Percentiles rank a stretch among this genome's conserved stretches.
Conservation (phyloP, 352 stramenopile species). For the Globisporangium takayamanum region DNA sequence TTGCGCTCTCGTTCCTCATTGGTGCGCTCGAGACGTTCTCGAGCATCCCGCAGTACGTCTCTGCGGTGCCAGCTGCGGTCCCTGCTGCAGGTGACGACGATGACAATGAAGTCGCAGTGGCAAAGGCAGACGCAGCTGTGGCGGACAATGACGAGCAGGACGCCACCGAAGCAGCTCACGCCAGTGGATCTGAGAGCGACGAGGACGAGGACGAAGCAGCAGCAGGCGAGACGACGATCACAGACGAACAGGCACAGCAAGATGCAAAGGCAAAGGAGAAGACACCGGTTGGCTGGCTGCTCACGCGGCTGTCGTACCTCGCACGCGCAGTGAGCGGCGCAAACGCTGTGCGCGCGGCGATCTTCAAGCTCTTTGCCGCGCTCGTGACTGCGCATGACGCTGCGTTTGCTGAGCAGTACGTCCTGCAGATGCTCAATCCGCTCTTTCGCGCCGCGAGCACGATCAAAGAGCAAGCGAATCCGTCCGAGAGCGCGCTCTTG, state of each 20-base stretch:
- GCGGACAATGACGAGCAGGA: slow-evolving; percentile 10
- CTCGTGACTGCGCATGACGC: slow-evolving; percentile 53
- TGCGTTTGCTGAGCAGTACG: slow-evolving; percentile 41
- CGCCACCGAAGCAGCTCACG: slow-evolving; percentile 8
- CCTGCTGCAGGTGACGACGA: slow-evolving; percentile 8
- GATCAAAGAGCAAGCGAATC: slow-evolving; percentile 42
- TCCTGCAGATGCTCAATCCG: slow-evolving; percentile 83
- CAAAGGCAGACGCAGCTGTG: not conserved
- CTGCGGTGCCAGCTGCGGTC: slow-evolving; percentile 14
- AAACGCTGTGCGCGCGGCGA: slow-evolving; percentile 51
- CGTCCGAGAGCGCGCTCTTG: slow-evolving; percentile 46
- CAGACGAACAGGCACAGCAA: slow-evolving; percentile 31
- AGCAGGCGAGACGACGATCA: slow-evolving; percentile 12
- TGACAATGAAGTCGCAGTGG: slow-evolving; percentile 13
- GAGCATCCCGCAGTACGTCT: slow-evolving; percentile 61
- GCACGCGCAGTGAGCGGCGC: slow-evolving; percentile 44
- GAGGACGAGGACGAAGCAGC: slow-evolving; percentile 22
- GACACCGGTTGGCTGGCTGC: slow-evolving; percentile 74
- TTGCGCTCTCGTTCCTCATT: slow-evolving; percentile 55
- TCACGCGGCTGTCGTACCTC: slow-evolving; percentile 80
- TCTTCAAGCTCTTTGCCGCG: slow-evolving; percentile 86
- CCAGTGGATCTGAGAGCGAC: slow-evolving; percentile 15
- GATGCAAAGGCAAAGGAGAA: slow-evolving; percentile 44
- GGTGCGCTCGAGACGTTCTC: slow-evolving; percentile 42
- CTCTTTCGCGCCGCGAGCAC: slow-evolving; percentile 64